phyloP scores from a whole-genome alignment of 2,329 filamentous ascomycete species.

The Penicillium sp. region DNA sequence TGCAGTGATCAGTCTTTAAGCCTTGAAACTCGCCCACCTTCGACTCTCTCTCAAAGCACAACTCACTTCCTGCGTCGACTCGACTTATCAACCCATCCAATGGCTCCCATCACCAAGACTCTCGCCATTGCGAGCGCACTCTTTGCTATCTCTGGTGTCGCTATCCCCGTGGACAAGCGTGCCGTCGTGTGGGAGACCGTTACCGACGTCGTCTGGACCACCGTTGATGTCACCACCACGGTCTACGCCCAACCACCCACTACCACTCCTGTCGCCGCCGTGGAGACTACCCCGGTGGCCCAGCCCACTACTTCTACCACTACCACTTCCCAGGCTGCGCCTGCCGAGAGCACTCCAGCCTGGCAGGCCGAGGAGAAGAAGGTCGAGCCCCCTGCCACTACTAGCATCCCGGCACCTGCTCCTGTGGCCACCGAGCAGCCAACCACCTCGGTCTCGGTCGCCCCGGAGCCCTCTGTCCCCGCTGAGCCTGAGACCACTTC shows the following conservation, averaged over 20 bases:
- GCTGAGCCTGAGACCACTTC: constrained; percentile 6
- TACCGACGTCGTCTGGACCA: constrained; percentile 48
- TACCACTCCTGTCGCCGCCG: constrained; percentile 21
- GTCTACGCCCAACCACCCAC: constrained; percentile 39
- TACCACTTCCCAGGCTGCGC: constrained; percentile 11
- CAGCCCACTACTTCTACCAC: constrained; percentile 18
- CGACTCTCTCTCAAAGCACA: too few species aligned
- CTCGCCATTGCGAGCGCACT: constrained; percentile 37
- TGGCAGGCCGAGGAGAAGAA: background rate
- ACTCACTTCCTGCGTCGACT: too few species aligned
- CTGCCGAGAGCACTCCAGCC: constrained; percentile 7
- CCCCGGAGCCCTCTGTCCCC: constrained; percentile 2
- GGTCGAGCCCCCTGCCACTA: background rate
- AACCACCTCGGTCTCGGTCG: constrained; percentile 2
- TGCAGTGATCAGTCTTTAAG: constrained; percentile 23
- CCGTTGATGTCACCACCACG: constrained; percentile 49
- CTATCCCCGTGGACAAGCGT: constrained; percentile 38
- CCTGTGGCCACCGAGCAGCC: constrained; percentile 6
- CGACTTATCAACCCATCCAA: constrained; percentile 16
- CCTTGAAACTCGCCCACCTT: constrained; percentile 5
- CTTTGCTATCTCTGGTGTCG: constrained; percentile 32
- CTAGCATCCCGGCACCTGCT: constrained; percentile 6
- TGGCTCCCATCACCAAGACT: constrained; percentile 40
- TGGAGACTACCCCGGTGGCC: too few species aligned
- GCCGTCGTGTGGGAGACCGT: constrained; percentile 52